A percentile compares a stretch with the other conserved stretches of the same genome.
Evolutionary conservation across 2,329 filamentous ascomycete genomes (phyloP).

Genomic region (Diaporthe ilicicola): DNA sequence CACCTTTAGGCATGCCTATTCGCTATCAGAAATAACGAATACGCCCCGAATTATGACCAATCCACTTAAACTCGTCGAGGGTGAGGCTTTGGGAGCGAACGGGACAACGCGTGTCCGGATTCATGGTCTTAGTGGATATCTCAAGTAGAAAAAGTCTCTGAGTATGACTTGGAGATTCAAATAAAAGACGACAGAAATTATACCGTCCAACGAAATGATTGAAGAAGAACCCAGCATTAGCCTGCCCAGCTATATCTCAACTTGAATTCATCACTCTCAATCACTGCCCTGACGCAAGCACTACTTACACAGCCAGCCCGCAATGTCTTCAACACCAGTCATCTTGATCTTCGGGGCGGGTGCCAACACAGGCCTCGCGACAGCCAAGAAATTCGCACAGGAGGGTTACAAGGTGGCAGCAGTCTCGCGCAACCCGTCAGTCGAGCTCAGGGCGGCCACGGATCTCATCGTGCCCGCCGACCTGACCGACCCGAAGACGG

Average conservation of each 20-base stretch:
- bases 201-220: too few relatives aligned
- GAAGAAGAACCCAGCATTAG: neutral
- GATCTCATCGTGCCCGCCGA: slow-evolving; percentile 47
- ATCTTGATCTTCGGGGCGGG: slow-evolving; percentile 54
- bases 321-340: slow-evolving; percentile 37
- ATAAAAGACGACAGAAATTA: neutral
- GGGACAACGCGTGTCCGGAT: neutral
- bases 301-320: neutral
- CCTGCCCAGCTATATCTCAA: too few relatives aligned
- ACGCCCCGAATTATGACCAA: neutral
- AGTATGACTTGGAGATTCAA: neutral
- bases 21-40: neutral
- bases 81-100: too few relatives aligned
- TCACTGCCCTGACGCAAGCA: neutral
- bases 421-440: slow-evolving; percentile 44
- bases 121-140: neutral
- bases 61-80: neutral
- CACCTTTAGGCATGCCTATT: neutral
- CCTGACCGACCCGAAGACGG: slow-evolving; percentile 44
- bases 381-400: slow-evolving; percentile 47
- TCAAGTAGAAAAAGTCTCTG: neutral
- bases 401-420: slow-evolving; percentile 54
- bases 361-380: slow-evolving; percentile 48
- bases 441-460: slow-evolving; percentile 40
- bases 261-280: neutral